Conservation (phyloP, 202 grass and related monocot species). For the Panicum virgatum region DNA sequence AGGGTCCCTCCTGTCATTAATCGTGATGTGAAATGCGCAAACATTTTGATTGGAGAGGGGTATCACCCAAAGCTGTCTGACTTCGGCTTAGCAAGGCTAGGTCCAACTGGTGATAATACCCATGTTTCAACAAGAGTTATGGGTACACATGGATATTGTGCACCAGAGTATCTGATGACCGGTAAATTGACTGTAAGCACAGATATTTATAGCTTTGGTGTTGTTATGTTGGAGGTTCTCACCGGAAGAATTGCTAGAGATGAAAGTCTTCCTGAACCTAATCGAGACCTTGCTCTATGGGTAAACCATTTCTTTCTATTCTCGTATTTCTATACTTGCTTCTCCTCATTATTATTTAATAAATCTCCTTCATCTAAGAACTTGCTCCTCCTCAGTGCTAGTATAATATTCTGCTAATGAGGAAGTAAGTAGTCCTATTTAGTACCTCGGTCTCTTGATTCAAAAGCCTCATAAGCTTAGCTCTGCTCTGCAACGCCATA, state of each 20-base stretch:
- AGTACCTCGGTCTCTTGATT: not conserved
- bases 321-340: not conserved
- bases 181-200: conserved; percentile 77
- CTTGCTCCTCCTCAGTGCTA: not conserved
- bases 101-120: conserved; percentile 78
- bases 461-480: conserved; percentile 4
- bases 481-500: not conserved
- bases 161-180: conserved; percentile 80
- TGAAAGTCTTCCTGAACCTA: conserved; percentile 49
- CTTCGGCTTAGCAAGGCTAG: conserved; percentile 89
- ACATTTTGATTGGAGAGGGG: conserved; percentile 83
- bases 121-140: conserved; percentile 95
- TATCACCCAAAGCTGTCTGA: conserved; percentile 89
- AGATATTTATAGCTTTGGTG: conserved; percentile 93
- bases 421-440: not conserved
- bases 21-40: conserved; percentile 79
- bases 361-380: not conserved
- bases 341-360: conserved; percentile 1
- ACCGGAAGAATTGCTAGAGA: conserved; percentile 91
- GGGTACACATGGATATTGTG: conserved; percentile 96
- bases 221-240: conserved; percentile 90
- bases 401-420: not conserved
- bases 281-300: conserved; percentile 81
- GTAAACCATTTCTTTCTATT: conserved; percentile 44
- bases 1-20: conserved; percentile 80